Conservation (phyloP, 192 early-diverging fungal species). For the Podila clonocystis region DNA sequence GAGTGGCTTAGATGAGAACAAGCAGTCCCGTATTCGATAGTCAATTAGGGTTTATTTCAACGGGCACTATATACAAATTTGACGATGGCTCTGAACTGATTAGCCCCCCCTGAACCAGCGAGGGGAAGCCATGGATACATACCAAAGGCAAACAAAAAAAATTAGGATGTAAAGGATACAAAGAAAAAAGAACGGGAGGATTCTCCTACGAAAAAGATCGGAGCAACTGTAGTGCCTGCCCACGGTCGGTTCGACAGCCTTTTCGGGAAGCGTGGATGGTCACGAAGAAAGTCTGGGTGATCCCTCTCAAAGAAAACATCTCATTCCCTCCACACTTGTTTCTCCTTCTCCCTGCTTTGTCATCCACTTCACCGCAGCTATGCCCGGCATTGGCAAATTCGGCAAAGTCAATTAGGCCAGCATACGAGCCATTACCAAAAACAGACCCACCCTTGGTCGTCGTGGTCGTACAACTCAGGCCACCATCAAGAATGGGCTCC, state of each 20-base stretch:
- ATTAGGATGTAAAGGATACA: not conserved
- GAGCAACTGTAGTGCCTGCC: slow-evolving; percentile 18
- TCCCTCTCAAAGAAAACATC: not conserved
- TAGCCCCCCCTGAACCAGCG: too few relatives aligned
- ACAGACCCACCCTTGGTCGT: too few relatives aligned
- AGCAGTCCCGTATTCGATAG: not conserved
- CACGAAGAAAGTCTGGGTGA: slow-evolving; percentile 22
- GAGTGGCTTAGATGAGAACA: not conserved
- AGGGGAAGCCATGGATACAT: too few relatives aligned
- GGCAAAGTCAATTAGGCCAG: too few relatives aligned
- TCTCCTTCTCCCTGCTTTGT: not conserved
- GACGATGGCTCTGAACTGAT: too few relatives aligned
- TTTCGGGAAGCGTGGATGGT: slow-evolving; percentile 26
- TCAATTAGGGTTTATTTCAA: too few relatives aligned
- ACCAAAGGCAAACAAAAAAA: too few relatives aligned
- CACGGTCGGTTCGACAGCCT: slow-evolving; percentile 23
- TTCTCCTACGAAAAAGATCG: not conserved
- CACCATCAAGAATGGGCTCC: not conserved
- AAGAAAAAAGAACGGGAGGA: not conserved
- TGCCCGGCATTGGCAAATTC: not conserved
- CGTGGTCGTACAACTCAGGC: not conserved
- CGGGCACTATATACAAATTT: too few relatives aligned
- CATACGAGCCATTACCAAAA: too few relatives aligned
- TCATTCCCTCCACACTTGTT: not conserved
- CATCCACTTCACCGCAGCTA: not conserved